phyloP scores from a whole-genome alignment of 306 rosid genomes.

The Sicyos edulis region DNA sequence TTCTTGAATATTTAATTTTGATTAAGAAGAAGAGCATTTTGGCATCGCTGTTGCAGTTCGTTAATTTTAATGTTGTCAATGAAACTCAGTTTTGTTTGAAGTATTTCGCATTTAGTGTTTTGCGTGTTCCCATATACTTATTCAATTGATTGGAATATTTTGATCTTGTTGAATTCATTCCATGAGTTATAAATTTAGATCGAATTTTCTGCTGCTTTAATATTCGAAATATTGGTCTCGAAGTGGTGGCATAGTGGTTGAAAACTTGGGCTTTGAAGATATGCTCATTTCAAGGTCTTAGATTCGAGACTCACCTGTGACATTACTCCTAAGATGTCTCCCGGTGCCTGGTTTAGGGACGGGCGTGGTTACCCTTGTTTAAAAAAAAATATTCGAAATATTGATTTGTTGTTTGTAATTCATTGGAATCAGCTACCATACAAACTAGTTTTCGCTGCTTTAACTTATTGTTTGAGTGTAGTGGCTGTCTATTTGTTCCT shows the following conservation, averaged over 20 bases:
- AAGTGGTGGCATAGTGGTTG: too few relatives aligned
- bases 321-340: too few relatives aligned
- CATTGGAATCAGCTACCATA: neutral
- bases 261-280: too few relatives aligned
- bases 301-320: too few relatives aligned
- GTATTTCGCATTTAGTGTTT: neutral
- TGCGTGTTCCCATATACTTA: neutral
- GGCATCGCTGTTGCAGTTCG: neutral
- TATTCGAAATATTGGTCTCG: too few relatives aligned
- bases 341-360: too few relatives aligned
- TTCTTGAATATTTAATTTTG: constrained; percentile 17
- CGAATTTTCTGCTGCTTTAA: neutral
- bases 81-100: constrained; percentile 14
- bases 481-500: neutral
- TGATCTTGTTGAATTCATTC: neutral
- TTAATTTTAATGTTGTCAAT: constrained; percentile 4
- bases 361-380: too few relatives aligned
- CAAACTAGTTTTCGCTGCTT: too few relatives aligned
- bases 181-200: neutral
- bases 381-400: too few relatives aligned
- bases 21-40: constrained; percentile 13
- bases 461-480: neutral
- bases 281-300: too few relatives aligned
- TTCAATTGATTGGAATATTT: neutral
- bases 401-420: neutral